Percentiles rank a stretch among this genome's conserved stretches.
Evolutionary conservation across 2,329 filamentous ascomycete genomes (phyloP).

Genomic region (Sporothrix pallida): DNA sequence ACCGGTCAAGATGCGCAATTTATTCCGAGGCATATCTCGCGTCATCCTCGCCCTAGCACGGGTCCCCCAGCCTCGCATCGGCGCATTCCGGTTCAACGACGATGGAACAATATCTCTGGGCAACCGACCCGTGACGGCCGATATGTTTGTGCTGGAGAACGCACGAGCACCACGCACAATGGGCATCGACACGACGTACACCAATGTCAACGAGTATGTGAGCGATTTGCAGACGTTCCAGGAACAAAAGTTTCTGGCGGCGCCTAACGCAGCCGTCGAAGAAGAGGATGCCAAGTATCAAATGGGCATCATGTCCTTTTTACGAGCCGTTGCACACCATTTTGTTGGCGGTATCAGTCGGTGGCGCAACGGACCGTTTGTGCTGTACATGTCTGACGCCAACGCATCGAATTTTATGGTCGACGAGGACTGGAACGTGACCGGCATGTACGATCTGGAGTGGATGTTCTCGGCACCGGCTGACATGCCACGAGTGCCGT

Average conservation of each 20-base stretch:
- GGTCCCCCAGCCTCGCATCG: slow-evolving; percentile 43
- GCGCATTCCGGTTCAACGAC: slow-evolving; percentile 40
- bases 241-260: slow-evolving; percentile 40
- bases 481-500: slow-evolving; percentile 42
- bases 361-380: slow-evolving; percentile 35
- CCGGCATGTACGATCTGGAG: slow-evolving; percentile 45
- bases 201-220: slow-evolving; percentile 42
- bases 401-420: slow-evolving; percentile 45
- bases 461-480: slow-evolving; percentile 44
- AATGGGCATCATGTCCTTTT: slow-evolving; percentile 39
- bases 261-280: slow-evolving; percentile 40
- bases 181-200: slow-evolving; percentile 43
- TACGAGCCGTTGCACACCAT: slow-evolving; percentile 24
- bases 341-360: background rate
- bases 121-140: slow-evolving; percentile 37
- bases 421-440: slow-evolving; percentile 46
- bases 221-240: slow-evolving; percentile 42
- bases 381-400: slow-evolving; percentile 43
- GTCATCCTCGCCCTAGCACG: slow-evolving; percentile 44
- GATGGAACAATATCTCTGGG: slow-evolving; percentile 39
- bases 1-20: slow-evolving; percentile 31
- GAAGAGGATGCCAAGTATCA: slow-evolving; percentile 41
- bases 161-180: slow-evolving; percentile 44
- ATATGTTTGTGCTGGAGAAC: slow-evolving; percentile 45
- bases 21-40: slow-evolving; percentile 32